Base-by-base conservation (phyloP, 768 basidiomycete species). In the Agaricus sinodeliciosus region DNA sequence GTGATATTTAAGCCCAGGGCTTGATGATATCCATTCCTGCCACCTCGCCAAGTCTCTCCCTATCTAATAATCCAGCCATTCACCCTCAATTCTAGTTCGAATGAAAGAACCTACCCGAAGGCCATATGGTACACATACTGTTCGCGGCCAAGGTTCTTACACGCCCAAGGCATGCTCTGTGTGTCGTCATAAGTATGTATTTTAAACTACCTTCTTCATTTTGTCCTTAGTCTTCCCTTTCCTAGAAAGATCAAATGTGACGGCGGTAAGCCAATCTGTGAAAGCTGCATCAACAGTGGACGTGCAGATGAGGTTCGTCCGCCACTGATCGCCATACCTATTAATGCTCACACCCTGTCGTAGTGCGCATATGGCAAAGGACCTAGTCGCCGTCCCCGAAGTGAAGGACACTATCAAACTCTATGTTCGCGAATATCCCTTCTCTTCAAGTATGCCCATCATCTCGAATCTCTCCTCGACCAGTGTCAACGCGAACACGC, bases 171-270 rank as follows among this genome's bases (percentile, higher is more conserved):
- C 72, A 2, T 74, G 72, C 55, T 68, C 61, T 46, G 62, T 71
- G 19, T 74, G 72, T 54, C 65, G 71, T 15, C 51, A 54, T n/a
- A 59, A 73, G 77, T 74, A 56, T 61, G 70, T 28, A 46, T 26
- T 36, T 26, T 42, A 46, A 7, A 34, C 35, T 47, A 26, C 35
- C 31, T 31, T 40, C 22, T 51, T 55, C 36, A 28, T 48, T 9
- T 47, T 52, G 35, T 43, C 12, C 47, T 40, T 41, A 19, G 34
- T 43, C 22, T 27, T n/a, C 27, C 11, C 19, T 27, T 49, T 4
- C 22, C 40, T 58, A 76, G 76, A 60, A 76, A 76, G 57, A 72
- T 68, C 11, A 75, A 72, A 58, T 78, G 77, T 61, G 73, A 74
- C 56, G 77, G 74, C 26, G 57, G 58, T 40, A 72, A 71, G 56